phyloP scores from a whole-genome alignment of 345 rosid genomes.

The Aegle marmelos region DNA sequence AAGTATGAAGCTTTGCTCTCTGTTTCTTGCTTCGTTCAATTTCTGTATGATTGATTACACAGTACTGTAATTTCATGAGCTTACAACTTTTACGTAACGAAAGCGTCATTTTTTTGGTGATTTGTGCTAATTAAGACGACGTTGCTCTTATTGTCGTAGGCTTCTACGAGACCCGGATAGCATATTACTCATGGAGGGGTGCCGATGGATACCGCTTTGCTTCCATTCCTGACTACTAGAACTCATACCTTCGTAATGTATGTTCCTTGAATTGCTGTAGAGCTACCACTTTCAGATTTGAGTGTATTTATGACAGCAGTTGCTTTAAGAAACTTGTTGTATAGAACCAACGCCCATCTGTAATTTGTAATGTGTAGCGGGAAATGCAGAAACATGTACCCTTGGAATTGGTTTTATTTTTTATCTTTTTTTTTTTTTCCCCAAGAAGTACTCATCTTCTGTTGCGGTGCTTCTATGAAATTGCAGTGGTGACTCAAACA shows the following conservation, averaged over 20 bases:
- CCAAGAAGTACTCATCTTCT: background rate
- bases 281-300: background rate
- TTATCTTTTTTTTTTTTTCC: no score
- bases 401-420: background rate
- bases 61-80: background rate
- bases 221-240: slow-evolving; percentile 74
- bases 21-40: background rate
- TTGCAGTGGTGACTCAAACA: background rate
- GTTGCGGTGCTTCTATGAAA: background rate
- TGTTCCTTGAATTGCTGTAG: background rate
- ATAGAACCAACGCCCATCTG: background rate
- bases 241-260: background rate
- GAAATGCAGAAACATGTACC: background rate
- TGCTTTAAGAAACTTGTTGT: background rate
- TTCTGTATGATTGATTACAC: background rate
- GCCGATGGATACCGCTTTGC: slow-evolving; percentile 73
- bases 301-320: background rate
- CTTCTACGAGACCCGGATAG: slow-evolving; percentile 81
- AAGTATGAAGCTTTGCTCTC: background rate
- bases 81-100: background rate
- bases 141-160: slow-evolving; percentile 42
- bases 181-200: slow-evolving; percentile 93
- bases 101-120: background rate
- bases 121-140: background rate
- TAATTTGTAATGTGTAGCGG: background rate